These are phyloP conservation scores for Schizophyllum amplum DNA, from an alignment of 1,284 basidiomycete genomes.

Conservation along the genomic window DNA sequence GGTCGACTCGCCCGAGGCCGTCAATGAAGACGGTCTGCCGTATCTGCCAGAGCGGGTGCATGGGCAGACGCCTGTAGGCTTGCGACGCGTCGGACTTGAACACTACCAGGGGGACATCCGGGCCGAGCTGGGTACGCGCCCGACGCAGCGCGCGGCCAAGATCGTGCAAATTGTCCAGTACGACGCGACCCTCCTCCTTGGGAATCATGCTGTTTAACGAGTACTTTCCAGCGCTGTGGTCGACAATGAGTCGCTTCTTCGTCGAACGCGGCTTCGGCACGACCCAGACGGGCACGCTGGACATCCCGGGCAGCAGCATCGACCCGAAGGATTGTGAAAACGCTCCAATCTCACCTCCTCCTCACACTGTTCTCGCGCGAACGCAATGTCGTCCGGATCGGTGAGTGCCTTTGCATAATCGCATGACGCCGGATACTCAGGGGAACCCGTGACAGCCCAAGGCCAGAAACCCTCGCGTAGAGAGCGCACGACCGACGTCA, in stretches of 20 bases:
- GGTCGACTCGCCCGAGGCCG: conserved; percentile 19
- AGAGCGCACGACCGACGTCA: conserved; percentile 23
- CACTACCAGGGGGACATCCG: conserved; percentile 12
- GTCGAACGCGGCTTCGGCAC: background rate
- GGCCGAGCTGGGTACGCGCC: background rate
- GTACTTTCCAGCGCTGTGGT: conserved; percentile 15
- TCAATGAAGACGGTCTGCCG: conserved; percentile 29
- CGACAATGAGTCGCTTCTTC: conserved; percentile 12
- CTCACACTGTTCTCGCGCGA: conserved; percentile 24
- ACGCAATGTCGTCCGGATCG: conserved; percentile 10
- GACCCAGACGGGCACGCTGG: background rate
- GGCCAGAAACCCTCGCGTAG: conserved; percentile 34
- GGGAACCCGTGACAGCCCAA: conserved; percentile 21
- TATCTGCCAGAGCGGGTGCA: conserved; percentile 35
- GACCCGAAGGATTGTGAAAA: conserved; percentile 30
- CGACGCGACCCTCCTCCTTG: background rate
- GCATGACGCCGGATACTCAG: conserved; percentile 11
- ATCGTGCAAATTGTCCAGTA: background rate
- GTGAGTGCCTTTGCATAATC: no score
- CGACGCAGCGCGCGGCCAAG: background rate
- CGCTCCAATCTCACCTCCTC: conserved; percentile 23
- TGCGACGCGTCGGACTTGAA: conserved; percentile 32
- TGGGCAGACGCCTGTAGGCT: conserved; percentile 28
- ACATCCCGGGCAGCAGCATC: conserved; percentile 34
- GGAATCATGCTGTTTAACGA: conserved; percentile 32